A percentile compares a stretch with the other conserved stretches of the same genome.
phyloP scores from a whole-genome alignment of 495 filamentous ascomycete genomes.

The Neurospora hispaniola region DNA sequence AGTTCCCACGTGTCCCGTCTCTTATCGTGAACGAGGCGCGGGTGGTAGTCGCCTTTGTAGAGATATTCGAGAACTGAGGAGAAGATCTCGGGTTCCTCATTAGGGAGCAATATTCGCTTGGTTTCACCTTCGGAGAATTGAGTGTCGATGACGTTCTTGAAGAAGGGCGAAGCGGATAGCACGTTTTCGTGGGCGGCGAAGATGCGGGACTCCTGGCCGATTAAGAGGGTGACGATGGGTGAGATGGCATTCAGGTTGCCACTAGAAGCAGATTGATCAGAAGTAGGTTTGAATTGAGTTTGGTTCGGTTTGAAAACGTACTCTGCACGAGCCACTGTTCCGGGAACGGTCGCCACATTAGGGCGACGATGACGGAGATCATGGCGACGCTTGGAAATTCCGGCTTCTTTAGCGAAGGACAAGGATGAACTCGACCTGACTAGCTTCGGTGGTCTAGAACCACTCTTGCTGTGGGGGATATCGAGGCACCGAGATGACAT shows the following conservation, averaged over 20 bases:
- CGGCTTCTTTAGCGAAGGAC: constrained; percentile 36
- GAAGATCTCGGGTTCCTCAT: constrained; percentile 83
- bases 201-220: constrained; percentile 68
- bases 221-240: constrained; percentile 66
- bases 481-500: constrained; percentile 37
- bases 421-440: constrained; percentile 35
- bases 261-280: constrained; percentile 24
- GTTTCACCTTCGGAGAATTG: constrained; percentile 52
- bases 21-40: constrained; percentile 60
- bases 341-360: constrained; percentile 24
- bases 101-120: constrained; percentile 68
- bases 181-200: constrained; percentile 89
- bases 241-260: constrained; percentile 40
- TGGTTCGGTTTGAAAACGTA: constrained; percentile 19
- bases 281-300: not conserved
- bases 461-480: constrained; percentile 29
- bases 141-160: constrained; percentile 48
- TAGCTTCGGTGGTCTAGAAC: constrained; percentile 28
- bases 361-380: constrained; percentile 29
- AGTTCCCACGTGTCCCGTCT: constrained; percentile 58
- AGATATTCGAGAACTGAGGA: constrained; percentile 84
- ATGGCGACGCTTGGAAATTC: constrained; percentile 35
- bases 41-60: constrained; percentile 88
- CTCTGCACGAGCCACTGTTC: constrained; percentile 19
- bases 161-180: constrained; percentile 67